Evolutionary conservation across 2,329 filamentous ascomycete species (phyloP).

Genomic region (Arachnomyces sp.): DNA sequence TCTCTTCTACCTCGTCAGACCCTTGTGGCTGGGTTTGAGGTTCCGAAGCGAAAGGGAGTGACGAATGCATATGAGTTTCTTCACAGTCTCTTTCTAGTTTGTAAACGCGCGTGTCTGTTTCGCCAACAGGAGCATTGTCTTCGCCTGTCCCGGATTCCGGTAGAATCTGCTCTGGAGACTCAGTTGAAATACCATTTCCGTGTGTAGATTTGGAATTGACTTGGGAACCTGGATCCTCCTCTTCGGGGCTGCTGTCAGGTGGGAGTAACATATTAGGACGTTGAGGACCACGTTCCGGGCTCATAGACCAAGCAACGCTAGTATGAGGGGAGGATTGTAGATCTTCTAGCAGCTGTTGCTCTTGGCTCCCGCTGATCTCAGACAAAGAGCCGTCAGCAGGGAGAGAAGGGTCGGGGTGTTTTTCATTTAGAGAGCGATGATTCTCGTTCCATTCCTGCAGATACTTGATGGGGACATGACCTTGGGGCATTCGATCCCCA

Average conservation of each 20-base stretch:
- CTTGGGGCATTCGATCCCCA: constrained; percentile 19
- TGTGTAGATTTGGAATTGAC: neutral
- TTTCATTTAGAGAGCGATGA: constrained; percentile 10
- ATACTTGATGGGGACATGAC: constrained; percentile 28
- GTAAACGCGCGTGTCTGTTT: too few species aligned
- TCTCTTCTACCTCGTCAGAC: neutral
- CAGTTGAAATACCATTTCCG: too few species aligned
- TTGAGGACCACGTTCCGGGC: constrained; percentile 8
- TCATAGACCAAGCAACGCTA: constrained; percentile 14
- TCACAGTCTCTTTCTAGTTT: neutral
- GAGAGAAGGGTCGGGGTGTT: constrained; percentile 2
- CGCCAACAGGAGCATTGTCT: too few species aligned
- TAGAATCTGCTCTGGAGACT: neutral
- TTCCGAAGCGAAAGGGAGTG: constrained; percentile 5
- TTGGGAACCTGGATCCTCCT: neutral
- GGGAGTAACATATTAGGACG: constrained; percentile 18
- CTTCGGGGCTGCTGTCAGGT: constrained; percentile 22
- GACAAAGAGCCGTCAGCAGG: neutral
- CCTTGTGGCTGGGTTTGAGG: constrained; percentile 5
- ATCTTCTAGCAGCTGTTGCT: constrained; percentile 10
- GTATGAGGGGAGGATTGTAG: constrained; percentile 12
- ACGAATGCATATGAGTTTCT: constrained; percentile 7
- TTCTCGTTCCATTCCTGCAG: constrained; percentile 30
- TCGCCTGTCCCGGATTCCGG: too few species aligned
- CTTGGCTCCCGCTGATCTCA: constrained; percentile 1